Evolutionary conservation across 108 stramenopile genomes (phyloP), one percentile per base, ranked within the genome.

Genomic region (Poteriospumella lacustris): DNA sequence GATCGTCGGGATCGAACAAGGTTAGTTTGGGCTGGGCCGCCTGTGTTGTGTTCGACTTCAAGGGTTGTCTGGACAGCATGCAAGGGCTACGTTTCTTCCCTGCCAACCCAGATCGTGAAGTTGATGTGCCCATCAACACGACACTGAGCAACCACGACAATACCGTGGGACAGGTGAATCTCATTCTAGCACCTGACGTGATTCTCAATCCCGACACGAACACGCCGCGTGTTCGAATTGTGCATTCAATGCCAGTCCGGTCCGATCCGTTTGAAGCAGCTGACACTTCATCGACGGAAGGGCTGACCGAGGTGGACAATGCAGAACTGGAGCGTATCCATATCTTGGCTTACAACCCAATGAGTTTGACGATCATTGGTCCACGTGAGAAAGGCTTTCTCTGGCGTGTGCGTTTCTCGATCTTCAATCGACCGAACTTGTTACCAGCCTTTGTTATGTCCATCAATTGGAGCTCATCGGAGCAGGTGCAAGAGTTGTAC

Each of bases 401-500:
- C 2, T 82, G 79, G 82, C 44, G 39, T 2, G 31, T 29, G 39
- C 70, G 60, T 31, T 64, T 31, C 31, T 33, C 15, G 28, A 31
- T 64, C 15, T 24, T 64, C 15, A 3, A 64, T 64, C 3, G 60
- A 64, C 33, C 86, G 0, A 31, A 60, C 5, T 33, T 72, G 52
- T 67, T 87, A 39, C 84, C 86, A 26, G 81, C 81, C 59, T 59
- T 82, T 41, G 39, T 87, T 34, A 70, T 60, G 38, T 39, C 68
- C 36, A 62, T 84, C 15, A 26, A 73, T 58, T 87, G 86, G 86
- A 42, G 34, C 43, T 36, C 26, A 43, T 28, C 59, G 5, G 68
- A 42, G 12, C 36, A 44, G 58, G 81, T 77, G 68, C 47, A 43
- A 52, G 79, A 81, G 64, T 59, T 44, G 24, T 78, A 81, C 24